phyloP scores from a whole-genome alignment of 305 asterid species.

The Withania somnifera region DNA sequence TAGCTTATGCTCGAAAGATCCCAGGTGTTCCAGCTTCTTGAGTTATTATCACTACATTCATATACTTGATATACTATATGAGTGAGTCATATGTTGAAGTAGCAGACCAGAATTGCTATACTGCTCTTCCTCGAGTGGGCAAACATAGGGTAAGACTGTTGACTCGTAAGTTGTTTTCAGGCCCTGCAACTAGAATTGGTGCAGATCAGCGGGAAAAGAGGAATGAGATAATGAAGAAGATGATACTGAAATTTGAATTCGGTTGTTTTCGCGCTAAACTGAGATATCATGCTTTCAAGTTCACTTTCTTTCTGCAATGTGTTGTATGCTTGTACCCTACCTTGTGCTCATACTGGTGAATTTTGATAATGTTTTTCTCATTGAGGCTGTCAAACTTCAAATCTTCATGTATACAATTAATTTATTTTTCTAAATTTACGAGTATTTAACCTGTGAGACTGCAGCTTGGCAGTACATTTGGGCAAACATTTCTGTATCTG shows the following conservation, averaged over 20 bases:
- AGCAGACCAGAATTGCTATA: not conserved
- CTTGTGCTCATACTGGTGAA: not conserved
- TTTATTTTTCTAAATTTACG: not conserved
- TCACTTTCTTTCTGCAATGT: not conserved
- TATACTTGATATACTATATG: not conserved
- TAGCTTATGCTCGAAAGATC: conserved; percentile 36
- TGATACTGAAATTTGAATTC: not conserved
- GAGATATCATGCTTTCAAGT: not conserved
- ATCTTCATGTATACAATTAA: not conserved
- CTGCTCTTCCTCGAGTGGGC: not conserved
- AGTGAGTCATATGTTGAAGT: not conserved
- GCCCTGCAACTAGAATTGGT: not conserved
- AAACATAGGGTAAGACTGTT: not conserved
- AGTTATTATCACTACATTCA: not conserved
- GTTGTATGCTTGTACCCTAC: conserved; percentile 1
- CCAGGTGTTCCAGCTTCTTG: not conserved
- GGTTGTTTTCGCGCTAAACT: not conserved
- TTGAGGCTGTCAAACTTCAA: not conserved
- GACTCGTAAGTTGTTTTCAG: not conserved
- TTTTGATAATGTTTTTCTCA: not conserved
- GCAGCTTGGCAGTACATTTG: not conserved
- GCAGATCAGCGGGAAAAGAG: not conserved
- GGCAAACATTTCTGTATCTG: not conserved
- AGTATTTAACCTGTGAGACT: not conserved
- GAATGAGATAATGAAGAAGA: not conserved